phyloP scores from a whole-genome alignment of 176 grass and related monocot species.

The Aegilops umbellulata region DNA sequence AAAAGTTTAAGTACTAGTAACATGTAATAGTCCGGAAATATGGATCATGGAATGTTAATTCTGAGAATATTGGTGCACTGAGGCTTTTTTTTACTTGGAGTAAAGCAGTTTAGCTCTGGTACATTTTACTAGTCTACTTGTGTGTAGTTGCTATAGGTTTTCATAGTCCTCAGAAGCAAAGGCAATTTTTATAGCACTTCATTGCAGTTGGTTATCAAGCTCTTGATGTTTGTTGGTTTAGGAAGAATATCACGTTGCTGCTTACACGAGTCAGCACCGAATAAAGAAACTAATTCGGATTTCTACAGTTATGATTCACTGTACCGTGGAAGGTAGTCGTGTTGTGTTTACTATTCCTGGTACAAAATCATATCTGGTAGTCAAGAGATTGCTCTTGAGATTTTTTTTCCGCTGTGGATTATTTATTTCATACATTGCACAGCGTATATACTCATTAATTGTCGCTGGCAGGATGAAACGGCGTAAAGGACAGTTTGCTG shows the following conservation, averaged over 20 bases:
- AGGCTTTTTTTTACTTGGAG: neutral
- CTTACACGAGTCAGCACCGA: neutral
- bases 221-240: neutral
- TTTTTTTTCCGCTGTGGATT: slow-evolving; percentile 1
- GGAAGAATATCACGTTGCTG: neutral
- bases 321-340: neutral
- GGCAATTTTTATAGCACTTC: neutral
- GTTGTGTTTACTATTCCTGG: slow-evolving; percentile 9
- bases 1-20: neutral
- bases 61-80: neutral
- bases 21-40: neutral
- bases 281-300: slow-evolving; percentile 1
- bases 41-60: neutral
- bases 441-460: slow-evolving; percentile 12
- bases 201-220: slow-evolving; percentile 3
- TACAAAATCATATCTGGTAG: neutral
- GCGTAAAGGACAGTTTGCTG: slow-evolving; percentile 62
- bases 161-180: neutral
- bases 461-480: slow-evolving; percentile 51
- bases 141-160: neutral
- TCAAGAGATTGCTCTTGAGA: neutral
- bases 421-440: slow-evolving; percentile 20
- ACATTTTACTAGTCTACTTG: neutral
- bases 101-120: slow-evolving; percentile 9
- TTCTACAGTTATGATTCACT: neutral